Conservation (phyloP, 257 asterid genomes). For the Buddleja alternifolia region DNA sequence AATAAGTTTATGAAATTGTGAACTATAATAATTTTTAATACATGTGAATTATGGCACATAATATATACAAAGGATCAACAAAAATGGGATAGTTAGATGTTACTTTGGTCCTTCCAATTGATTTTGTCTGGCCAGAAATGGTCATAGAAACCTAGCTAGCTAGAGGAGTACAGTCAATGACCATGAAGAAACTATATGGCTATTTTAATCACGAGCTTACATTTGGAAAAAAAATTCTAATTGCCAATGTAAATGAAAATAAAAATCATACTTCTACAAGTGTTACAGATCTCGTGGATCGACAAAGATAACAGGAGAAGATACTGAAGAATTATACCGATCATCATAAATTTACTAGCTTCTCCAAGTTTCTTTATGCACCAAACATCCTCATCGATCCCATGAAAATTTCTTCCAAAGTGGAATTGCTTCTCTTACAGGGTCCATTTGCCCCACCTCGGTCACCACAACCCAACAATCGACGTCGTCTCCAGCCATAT, state of each 20-base stretch:
- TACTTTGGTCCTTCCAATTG: conserved; percentile 30
- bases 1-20: too few relatives aligned
- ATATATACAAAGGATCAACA: too few relatives aligned
- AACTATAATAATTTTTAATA: too few relatives aligned
- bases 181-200: not conserved
- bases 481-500: conserved; percentile 52
- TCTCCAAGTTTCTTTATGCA: conserved; percentile 64
- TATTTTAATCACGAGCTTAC: conserved; percentile 6
- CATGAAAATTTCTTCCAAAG: conserved; percentile 82
- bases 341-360: conserved; percentile 27
- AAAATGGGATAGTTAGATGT: too few relatives aligned
- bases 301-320: conserved; percentile 61
- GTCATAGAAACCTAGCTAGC: too few relatives aligned
- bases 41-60: conserved; percentile 32
- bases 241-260: not conserved
- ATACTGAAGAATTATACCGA: conserved; percentile 45
- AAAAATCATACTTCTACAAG: not conserved
- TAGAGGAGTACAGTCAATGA: too few relatives aligned
- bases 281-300: conserved; percentile 82
- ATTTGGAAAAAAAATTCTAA: not conserved
- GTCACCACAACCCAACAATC: conserved; percentile 66
- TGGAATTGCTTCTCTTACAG: conserved; percentile 63
- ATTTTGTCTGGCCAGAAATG: conserved; percentile 23
- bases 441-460: conserved; percentile 70
- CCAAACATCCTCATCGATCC: conserved; percentile 89